Percentiles rank a stretch among this genome's conserved stretches.
Evolutionary conservation across 495 filamentous ascomycete species (phyloP).

Genomic region (Penicillium arizonense): DNA sequence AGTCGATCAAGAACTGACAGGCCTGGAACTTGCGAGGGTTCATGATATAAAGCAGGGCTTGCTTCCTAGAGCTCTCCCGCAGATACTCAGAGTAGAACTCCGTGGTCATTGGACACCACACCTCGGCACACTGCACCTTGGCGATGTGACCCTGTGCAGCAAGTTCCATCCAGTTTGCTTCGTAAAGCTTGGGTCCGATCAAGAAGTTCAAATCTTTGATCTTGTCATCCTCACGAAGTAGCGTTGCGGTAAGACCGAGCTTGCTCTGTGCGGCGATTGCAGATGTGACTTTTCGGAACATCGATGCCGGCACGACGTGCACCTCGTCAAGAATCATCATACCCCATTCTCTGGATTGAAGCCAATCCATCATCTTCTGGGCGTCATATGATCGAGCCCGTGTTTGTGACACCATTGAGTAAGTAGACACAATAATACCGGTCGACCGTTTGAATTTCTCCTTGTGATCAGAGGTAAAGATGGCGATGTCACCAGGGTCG

Average conservation of each 20-base stretch:
- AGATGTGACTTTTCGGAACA: slow-evolving; percentile 91
- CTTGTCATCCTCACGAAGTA: slow-evolving; percentile 96
- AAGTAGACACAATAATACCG: slow-evolving; percentile 95
- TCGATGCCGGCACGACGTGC: slow-evolving; percentile 93
- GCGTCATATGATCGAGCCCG: slow-evolving; percentile 85
- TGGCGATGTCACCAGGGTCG: slow-evolving; percentile 84
- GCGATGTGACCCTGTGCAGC: slow-evolving; percentile 97
- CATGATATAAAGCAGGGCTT: slow-evolving; percentile 87
- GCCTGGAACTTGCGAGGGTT: slow-evolving; percentile 97
- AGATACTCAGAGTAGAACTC: slow-evolving; percentile 98
- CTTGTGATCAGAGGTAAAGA: slow-evolving; percentile 95
- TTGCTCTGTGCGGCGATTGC: slow-evolving; percentile 93
- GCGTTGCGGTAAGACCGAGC: slow-evolving; percentile 91
- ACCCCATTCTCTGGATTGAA: slow-evolving; percentile 91
- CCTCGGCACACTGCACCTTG: slow-evolving; percentile 95
- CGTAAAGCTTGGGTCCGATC: slow-evolving; percentile 96
- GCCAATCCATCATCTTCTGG: slow-evolving; percentile 97
- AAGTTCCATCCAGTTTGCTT: slow-evolving; percentile 99
- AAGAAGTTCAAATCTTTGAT: slow-evolving; percentile 96
- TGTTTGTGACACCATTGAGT: slow-evolving; percentile 95
- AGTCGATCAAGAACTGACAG: slow-evolving; percentile 95
- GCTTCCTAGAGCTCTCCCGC: slow-evolving; percentile 64
- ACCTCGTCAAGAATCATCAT: slow-evolving; percentile 98
- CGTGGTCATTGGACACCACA: slow-evolving; percentile 99
- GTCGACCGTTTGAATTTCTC: slow-evolving; percentile 84